Conservation (phyloP, 176 grass and related monocot genomes). For the Miscanthus lutarioriparius region DNA sequence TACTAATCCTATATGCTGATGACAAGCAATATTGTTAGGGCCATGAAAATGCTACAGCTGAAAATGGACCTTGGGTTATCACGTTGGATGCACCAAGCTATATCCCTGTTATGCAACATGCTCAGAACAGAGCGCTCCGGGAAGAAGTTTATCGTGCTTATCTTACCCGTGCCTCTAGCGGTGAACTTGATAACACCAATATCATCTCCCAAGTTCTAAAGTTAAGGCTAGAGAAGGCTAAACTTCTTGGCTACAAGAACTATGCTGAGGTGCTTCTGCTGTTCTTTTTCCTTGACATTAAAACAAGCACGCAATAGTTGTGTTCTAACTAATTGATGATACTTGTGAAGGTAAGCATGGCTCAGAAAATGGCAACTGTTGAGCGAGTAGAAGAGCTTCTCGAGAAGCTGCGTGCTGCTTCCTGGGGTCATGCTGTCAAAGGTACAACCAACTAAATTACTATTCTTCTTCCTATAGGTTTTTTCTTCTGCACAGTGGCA, state of each 20-base stretch:
- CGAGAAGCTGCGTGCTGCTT: slow-evolving; percentile 90
- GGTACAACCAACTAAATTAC: slow-evolving; percentile 36
- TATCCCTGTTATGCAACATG: slow-evolving; percentile 94
- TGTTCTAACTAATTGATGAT: slow-evolving; percentile 27
- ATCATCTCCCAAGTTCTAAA: slow-evolving; percentile 80
- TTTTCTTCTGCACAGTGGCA: background rate
- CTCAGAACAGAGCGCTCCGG: slow-evolving; percentile 72
- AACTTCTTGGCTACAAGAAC: slow-evolving; percentile 93
- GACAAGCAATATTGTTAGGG: slow-evolving; percentile 49
- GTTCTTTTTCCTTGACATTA: background rate
- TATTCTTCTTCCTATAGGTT: background rate
- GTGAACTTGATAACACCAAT: slow-evolving; percentile 87
- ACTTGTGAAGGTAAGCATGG: slow-evolving; percentile 77
- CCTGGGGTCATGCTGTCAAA: slow-evolving; percentile 91
- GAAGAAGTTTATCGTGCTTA: slow-evolving; percentile 93
- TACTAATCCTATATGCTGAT: background rate
- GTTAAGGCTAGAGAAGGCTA: slow-evolving; percentile 86
- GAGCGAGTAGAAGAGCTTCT: slow-evolving; percentile 88
- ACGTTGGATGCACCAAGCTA: slow-evolving; percentile 91
- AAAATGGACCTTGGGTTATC: slow-evolving; percentile 93
- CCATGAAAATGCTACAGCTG: slow-evolving; percentile 87
- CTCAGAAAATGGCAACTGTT: slow-evolving; percentile 91
- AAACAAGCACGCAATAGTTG: background rate
- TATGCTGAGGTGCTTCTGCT: slow-evolving; percentile 67
- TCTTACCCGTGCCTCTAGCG: slow-evolving; percentile 72